Conservation (phyloP, 306 rosid genomes). For the Glycyrrhiza uralensis region DNA sequence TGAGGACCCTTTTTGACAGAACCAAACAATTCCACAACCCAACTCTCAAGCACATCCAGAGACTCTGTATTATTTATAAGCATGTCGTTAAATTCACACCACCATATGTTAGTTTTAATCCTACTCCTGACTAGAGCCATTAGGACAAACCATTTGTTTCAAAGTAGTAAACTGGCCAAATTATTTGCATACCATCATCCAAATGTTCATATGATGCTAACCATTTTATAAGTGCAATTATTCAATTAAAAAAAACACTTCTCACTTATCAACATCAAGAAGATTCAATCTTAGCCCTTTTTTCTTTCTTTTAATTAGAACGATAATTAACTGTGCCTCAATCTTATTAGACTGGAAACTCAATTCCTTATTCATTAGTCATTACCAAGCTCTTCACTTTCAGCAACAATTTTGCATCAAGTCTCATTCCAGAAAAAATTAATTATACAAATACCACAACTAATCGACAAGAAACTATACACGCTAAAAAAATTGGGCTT, state of each 20-base stretch:
- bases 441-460: background rate
- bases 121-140: slow-evolving; percentile 5
- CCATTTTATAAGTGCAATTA: background rate
- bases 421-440: background rate
- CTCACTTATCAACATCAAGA: background rate
- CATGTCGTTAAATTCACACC: slow-evolving; percentile 16
- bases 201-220: background rate
- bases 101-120: slow-evolving; percentile 16
- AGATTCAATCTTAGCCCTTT: background rate
- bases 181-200: background rate
- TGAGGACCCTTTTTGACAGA: slow-evolving; percentile 61
- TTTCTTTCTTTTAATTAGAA: slow-evolving; percentile 13
- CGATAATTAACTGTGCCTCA: background rate
- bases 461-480: background rate
- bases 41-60: slow-evolving; percentile 84
- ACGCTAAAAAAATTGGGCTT: background rate
- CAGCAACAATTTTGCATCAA: slow-evolving; percentile 2
- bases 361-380: background rate
- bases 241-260: background rate
- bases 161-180: background rate
- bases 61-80: slow-evolving; percentile 60
- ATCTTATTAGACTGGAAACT: slow-evolving; percentile 8
- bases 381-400: background rate
- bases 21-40: slow-evolving; percentile 81
- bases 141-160: background rate